Evolutionary conservation across 2,329 filamentous ascomycete species (phyloP), one percentile per base, ranked within the genome.

Genomic region (Pseudocercospora eumusae): DNA sequence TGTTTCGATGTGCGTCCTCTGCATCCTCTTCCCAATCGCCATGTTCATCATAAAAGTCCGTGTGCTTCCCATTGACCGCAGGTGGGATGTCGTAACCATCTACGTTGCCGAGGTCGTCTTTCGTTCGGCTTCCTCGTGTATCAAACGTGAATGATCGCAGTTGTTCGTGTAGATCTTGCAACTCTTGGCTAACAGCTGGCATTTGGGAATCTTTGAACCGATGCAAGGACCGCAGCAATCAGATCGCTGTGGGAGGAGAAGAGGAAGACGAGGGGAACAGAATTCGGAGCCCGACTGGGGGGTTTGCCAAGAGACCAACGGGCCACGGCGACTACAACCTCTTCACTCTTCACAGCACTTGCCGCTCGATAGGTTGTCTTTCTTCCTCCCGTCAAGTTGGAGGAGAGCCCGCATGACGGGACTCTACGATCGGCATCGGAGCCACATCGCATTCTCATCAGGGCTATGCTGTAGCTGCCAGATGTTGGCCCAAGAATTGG

Each of bases 1-100:
- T 69, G 61, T 66, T 59, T 0, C 63, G 60, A 21, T 59, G 63
- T 4, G 65, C 63, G 2, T 66, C 66, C 57, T 68, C 64, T 21
- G 66, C 23, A 60, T 68, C 64, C 27, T 68, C 62, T 31, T 64
- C 63, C 44, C 67, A 67, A 18, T 15, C 2, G 33, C 13, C 5
- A 4, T n/a, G 13, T 13, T 36, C 33, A 6, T n/a, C 13, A n/a
- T n/a, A 13, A 36, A 13, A 36, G 33, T 13, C 33, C 7, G n/a
- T 6, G 33, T 36, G 13, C 5, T 4, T n/a, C n/a, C 33, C 33
- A 36, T 36, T 2, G 33, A 2, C 33, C 4, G n/a, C 33, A 1
- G 13, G 33, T 7, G 13, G 4, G 4, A 10, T 36, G 3, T n/a
- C 15, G 33, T 36, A 13, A 6, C 3, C 4, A 2, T 3, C 33